Conservation (phyloP, 1,139 yeast genomes). For the Ogataea hybrid region DNA sequence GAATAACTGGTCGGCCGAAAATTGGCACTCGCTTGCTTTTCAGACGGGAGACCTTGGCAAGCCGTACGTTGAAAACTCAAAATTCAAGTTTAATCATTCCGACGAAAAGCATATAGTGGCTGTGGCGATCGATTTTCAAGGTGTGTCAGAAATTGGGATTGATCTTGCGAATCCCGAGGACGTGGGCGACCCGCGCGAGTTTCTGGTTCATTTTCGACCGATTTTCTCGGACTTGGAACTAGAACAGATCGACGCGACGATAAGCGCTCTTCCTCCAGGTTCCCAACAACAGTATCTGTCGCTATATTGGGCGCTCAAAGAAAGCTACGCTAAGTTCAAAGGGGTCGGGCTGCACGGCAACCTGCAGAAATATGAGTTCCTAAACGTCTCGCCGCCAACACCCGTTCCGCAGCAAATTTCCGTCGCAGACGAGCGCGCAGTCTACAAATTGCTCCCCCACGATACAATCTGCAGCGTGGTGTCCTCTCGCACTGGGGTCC, state of each 20-base stretch:
- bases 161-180: slow-evolving; percentile 61
- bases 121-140: slow-evolving; percentile 39
- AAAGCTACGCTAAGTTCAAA: slow-evolving; percentile 59
- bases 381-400: slow-evolving; percentile 9
- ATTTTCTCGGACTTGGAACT: slow-evolving; percentile 49
- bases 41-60: slow-evolving; percentile 38
- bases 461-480: slow-evolving; percentile 5
- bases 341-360: slow-evolving; percentile 64
- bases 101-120: slow-evolving; percentile 53
- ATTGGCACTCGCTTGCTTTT: slow-evolving; percentile 23
- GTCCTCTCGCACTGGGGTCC: background rate
- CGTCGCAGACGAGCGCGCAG: background rate
- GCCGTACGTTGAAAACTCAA: slow-evolving; percentile 34
- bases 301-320: slow-evolving; percentile 72
- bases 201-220: slow-evolving; percentile 43
- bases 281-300: slow-evolving; percentile 32
- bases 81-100: slow-evolving; percentile 47
- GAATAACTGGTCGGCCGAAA: slow-evolving; percentile 9
- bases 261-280: slow-evolving; percentile 6
- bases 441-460: slow-evolving; percentile 1
- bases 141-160: slow-evolving; percentile 45
- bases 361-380: slow-evolving; percentile 35
- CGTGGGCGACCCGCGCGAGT: slow-evolving; percentile 33
- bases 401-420: background rate
- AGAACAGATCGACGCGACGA: slow-evolving; percentile 27